Percentiles rank a stretch among this genome's conserved stretches.
Conservation (phyloP, 805 yeast species). For the Suhomyces canberraensis region DNA sequence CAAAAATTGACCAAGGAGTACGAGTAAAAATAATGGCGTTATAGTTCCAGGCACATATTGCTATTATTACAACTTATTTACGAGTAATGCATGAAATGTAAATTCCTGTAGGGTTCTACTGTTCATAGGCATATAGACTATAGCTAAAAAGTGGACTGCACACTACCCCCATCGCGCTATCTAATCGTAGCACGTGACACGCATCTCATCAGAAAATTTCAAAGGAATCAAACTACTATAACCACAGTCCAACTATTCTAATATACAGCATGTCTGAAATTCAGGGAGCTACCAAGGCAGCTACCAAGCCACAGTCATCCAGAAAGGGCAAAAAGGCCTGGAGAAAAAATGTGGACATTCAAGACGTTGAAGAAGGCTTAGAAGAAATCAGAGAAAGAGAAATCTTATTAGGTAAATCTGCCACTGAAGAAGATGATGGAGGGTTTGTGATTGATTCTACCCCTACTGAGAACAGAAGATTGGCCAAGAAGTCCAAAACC, state of each 20-base stretch:
- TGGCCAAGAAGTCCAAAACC: constrained; percentile 49
- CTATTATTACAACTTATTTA: too few relatives aligned
- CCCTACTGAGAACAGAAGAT: constrained; percentile 29
- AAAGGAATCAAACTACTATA: background rate
- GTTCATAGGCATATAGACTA: too few relatives aligned
- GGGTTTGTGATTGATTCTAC: constrained; percentile 45
- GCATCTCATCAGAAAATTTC: constrained; percentile 3
- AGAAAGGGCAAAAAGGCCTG: constrained; percentile 92
- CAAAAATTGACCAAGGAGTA: constrained; percentile 9
- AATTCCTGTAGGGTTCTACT: too few relatives aligned
- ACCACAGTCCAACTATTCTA: too few relatives aligned
- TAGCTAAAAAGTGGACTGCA: too few relatives aligned
- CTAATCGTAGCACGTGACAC: constrained; percentile 1
- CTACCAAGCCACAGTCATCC: constrained; percentile 63
- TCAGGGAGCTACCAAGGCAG: background rate
- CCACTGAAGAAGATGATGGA: constrained; percentile 43
- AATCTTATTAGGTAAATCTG: constrained; percentile 46
- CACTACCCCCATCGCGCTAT: background rate
- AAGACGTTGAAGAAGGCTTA: constrained; percentile 69
- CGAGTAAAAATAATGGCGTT: too few relatives aligned
- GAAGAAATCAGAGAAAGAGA: constrained; percentile 66
- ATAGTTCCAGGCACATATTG: too few relatives aligned
- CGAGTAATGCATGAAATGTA: too few relatives aligned
- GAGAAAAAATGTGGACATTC: constrained; percentile 88
- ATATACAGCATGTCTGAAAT: constrained; percentile 1